phyloP scores from a whole-genome alignment of 345 rosid species.

The Murraya paniculata region DNA sequence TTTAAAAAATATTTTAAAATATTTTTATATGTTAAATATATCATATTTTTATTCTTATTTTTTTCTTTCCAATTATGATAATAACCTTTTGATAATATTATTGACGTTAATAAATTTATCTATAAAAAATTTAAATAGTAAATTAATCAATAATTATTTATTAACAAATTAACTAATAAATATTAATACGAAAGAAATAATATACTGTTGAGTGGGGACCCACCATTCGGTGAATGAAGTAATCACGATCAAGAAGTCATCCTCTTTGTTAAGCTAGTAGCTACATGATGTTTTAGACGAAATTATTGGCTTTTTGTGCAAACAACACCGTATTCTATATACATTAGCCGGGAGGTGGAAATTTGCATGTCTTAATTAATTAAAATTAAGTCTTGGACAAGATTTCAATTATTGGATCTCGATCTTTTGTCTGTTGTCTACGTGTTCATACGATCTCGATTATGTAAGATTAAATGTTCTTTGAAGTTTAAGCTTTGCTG shows the following conservation, averaged over 20 bases:
- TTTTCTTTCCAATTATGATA: too few species aligned
- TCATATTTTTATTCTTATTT: too few species aligned
- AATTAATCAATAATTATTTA: too few species aligned
- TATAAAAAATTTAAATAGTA: too few species aligned
- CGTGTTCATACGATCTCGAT: background rate
- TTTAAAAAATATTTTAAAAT: too few species aligned
- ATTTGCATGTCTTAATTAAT: background rate
- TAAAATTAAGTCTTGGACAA: background rate
- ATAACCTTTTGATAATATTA: too few species aligned
- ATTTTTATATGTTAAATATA: too few species aligned
- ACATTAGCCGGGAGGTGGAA: background rate
- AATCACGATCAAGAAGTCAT: background rate
- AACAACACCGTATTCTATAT: background rate
- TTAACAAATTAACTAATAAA: too few species aligned
- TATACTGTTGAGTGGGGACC: background rate
- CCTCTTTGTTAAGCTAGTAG: background rate
- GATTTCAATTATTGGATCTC: background rate
- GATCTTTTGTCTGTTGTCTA: background rate
- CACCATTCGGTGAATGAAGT: background rate
- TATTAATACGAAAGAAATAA: too few species aligned
- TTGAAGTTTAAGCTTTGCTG: too few species aligned
- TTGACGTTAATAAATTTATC: too few species aligned
- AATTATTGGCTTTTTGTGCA: background rate
- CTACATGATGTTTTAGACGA: background rate
- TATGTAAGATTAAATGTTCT: too few species aligned